Base-by-base conservation (phyloP, 1,139 yeast genomes). In the Magnusiomyces ingens region DNA sequence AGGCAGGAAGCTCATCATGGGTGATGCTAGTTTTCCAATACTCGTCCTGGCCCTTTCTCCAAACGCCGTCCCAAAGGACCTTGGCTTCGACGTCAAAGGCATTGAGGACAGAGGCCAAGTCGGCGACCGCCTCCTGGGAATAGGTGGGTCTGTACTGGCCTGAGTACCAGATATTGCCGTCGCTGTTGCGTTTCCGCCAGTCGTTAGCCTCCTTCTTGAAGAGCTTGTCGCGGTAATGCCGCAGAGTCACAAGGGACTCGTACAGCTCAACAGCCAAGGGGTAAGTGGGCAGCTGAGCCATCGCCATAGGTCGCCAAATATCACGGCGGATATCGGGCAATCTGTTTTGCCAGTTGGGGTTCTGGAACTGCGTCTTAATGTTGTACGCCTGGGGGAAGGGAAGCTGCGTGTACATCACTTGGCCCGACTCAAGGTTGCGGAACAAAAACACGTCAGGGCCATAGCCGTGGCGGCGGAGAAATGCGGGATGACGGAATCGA, bases 101-200 rank as follows among this genome's bases (percentile, higher is more conserved):
- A 59, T 82, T 87, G 55, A 83, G 72, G 52, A 88, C 84, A 62
- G 83, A 82, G 38, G 84, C 75, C 61, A 91, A 73, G 69, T 91
- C 98, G 1, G 96, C 90, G 22, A 89, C 90, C 0, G 97, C 88
- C 69, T 91, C 98, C 69, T 89, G 96, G 11, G 95, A 76, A 69
- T 84, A 87, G 0, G 94, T 84, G 32, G 98, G 98, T 65, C 97
- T 80, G 72, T 78, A 91, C 69, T 86, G 95, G 49, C 89, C 93
- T 54, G 85, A 79, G 58, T 59, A 66, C 96, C 97, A 90, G 51
- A 83, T 81, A 68, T 86, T 84, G 1, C 95, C 94, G 54, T 83
- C 88, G 45, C 77, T 80, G 65, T 86, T 81, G 66, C 85, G 81
- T 65, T 80, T 82, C 63, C 97, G 78, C 77, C 85, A 73, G 46